Evolutionary conservation across 176 grass and related monocot genomes (phyloP).

Genomic region (Avena insularis): DNA sequence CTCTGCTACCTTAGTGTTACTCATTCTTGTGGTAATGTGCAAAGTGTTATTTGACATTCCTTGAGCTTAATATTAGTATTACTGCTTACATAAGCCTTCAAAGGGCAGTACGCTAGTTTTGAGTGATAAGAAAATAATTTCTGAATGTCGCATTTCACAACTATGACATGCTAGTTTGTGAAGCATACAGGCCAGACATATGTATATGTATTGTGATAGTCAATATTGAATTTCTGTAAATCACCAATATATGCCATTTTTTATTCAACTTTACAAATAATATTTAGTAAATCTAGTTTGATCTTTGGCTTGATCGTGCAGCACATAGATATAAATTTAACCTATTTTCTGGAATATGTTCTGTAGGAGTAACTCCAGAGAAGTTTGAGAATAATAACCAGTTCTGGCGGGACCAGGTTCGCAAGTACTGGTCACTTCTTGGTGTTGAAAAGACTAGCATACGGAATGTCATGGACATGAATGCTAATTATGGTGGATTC

Average conservation of each 20-base stretch:
- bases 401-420: slow-evolving; percentile 83
- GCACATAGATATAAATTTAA: slow-evolving; percentile 40
- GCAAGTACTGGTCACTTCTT: slow-evolving; percentile 83
- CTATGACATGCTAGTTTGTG: background rate
- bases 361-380: slow-evolving; percentile 75
- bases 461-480: slow-evolving; percentile 97
- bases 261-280: background rate
- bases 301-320: slow-evolving; percentile 25
- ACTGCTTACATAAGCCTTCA: background rate
- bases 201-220: background rate
- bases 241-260: background rate
- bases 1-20: background rate
- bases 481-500: slow-evolving; percentile 91
- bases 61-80: background rate
- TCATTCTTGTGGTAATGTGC: background rate
- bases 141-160: background rate
- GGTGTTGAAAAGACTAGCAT: slow-evolving; percentile 63
- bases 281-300: background rate
- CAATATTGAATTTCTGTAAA: slow-evolving; percentile 23
- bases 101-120: background rate
- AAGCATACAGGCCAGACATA: background rate
- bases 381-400: slow-evolving; percentile 65
- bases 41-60: background rate
- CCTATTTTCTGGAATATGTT: slow-evolving; percentile 37
- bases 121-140: slow-evolving; percentile 12